Evolutionary conservation across 495 filamentous ascomycete genomes (phyloP).

Genomic region (Lophiostoma macrostomum): DNA sequence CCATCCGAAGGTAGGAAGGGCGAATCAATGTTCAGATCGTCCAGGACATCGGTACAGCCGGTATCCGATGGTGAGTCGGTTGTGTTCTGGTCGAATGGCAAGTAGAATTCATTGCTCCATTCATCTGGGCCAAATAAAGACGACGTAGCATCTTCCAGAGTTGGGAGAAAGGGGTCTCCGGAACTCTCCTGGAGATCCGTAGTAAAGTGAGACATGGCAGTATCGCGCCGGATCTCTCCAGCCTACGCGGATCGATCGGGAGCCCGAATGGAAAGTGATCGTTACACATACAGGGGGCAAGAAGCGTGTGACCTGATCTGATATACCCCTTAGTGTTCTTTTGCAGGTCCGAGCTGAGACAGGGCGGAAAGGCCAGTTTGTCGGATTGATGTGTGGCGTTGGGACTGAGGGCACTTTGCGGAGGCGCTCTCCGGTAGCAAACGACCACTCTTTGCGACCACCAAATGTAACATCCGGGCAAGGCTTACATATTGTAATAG

Average conservation of each 20-base stretch:
- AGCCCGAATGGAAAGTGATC: neutral
- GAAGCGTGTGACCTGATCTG: neutral
- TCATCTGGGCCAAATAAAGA: neutral
- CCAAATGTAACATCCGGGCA: neutral
- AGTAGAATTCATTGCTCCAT: neutral
- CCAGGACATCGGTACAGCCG: too few species aligned
- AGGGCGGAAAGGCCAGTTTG: neutral
- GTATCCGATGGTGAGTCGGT: conserved; percentile 3
- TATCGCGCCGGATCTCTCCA: neutral
- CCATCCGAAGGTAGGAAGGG: too few species aligned
- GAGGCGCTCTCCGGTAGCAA: neutral
- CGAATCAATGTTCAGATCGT: too few species aligned
- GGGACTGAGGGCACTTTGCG: neutral
- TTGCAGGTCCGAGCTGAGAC: conserved; percentile 16
- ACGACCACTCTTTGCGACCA: neutral
- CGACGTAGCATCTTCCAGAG: neutral
- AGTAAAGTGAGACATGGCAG: conserved; percentile 5
- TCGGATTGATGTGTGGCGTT: neutral
- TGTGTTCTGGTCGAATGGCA: neutral
- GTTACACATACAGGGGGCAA: neutral
- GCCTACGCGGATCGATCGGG: neutral
- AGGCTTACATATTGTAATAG: neutral
- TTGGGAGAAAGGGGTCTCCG: neutral
- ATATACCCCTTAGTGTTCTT: conserved; percentile 4
- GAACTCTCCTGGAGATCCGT: neutral